A percentile compares a stretch with the other conserved stretches of the same genome.
These are phyloP conservation scores for Colletotrichum sp. DNA, from an alignment of 2,329 filamentous ascomycete species.

Conservation along the genomic window DNA sequence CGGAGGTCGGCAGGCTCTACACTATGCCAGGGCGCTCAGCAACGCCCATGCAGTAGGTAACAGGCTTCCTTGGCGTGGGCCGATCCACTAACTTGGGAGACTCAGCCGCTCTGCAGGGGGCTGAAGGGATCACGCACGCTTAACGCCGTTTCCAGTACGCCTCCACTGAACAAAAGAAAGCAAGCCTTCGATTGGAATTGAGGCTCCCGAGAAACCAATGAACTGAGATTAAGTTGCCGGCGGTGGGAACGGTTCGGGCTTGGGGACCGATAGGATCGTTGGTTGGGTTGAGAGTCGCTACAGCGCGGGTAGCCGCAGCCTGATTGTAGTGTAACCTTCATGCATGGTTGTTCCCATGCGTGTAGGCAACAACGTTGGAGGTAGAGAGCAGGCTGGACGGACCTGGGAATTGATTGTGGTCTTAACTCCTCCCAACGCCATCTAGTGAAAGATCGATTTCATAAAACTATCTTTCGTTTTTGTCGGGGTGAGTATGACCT, in stretches of 20 bases:
- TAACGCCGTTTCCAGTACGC: background rate
- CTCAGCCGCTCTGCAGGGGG: background rate
- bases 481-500: background rate
- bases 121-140: background rate
- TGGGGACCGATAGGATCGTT: background rate
- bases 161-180: background rate
- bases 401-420: background rate
- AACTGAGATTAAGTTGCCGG: background rate
- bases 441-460: background rate
- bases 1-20: background rate
- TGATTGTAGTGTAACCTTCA: background rate
- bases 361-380: background rate
- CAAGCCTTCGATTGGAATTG: background rate
- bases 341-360: background rate
- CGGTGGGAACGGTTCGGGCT: background rate
- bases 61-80: background rate
- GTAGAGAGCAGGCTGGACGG: background rate
- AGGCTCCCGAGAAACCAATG: background rate
- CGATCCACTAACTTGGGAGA: background rate
- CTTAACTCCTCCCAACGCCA: background rate
- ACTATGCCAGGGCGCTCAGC: background rate
- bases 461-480: background rate
- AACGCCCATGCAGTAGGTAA: background rate
- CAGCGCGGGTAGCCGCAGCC: background rate
- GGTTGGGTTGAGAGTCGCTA: background rate